These are phyloP conservation scores for Ustilago nuda DNA, from an alignment of 1,284 basidiomycete species.

Conservation along the genomic window DNA sequence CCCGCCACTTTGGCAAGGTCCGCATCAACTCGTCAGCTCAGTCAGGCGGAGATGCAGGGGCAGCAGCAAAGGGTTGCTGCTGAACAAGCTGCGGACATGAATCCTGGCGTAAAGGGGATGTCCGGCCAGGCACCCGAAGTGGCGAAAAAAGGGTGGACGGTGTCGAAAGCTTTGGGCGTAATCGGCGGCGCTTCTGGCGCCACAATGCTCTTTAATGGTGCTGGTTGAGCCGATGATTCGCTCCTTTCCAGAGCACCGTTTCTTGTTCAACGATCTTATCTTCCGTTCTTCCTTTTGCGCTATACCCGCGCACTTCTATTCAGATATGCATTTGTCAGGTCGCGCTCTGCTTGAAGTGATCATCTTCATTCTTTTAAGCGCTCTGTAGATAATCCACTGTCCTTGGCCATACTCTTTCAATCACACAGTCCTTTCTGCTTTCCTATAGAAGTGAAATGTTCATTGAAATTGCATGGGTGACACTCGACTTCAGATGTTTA, in stretches of 20 bases:
- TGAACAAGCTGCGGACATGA: neutral
- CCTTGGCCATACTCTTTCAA: neutral
- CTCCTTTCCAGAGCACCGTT: neutral
- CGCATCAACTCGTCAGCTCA: neutral
- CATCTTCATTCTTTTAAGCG: neutral
- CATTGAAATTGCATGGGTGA: neutral
- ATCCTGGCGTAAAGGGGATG: neutral
- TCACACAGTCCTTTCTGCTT: neutral
- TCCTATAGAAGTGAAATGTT: neutral
- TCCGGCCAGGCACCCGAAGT: neutral
- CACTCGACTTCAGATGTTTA: too few relatives aligned
- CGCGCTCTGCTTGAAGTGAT: neutral
- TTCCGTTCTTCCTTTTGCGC: neutral
- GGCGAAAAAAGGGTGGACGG: neutral
- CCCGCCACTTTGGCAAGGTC: constrained; percentile 1
- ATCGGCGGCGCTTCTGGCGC: constrained; percentile 15
- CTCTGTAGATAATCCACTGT: neutral
- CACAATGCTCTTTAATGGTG: constrained; percentile 27
- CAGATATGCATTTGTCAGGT: neutral
- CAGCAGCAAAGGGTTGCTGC: neutral
- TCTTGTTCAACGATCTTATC: neutral
- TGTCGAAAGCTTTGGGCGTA: neutral
- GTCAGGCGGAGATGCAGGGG: neutral
- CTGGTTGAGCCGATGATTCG: neutral
- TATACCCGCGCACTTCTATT: neutral